A percentile compares a stretch with the other conserved stretches of the same genome.
Evolutionary conservation across 306 rosid genomes (phyloP).

Genomic region (Rosa rugosa): DNA sequence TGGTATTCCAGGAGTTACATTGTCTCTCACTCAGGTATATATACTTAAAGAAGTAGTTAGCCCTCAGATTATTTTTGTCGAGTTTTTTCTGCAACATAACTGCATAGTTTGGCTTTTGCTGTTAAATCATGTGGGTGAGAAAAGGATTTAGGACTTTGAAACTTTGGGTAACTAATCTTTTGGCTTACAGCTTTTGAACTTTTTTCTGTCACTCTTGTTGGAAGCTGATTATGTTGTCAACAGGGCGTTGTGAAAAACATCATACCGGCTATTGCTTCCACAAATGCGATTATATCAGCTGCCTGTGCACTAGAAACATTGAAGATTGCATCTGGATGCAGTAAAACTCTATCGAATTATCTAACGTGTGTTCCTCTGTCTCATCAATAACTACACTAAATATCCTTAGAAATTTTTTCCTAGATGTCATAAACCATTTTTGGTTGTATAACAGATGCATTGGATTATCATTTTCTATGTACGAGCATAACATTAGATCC

Average conservation of each 20-base stretch:
- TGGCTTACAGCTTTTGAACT: slow-evolving; percentile 27
- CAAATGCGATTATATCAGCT: slow-evolving; percentile 97
- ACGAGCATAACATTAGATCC: not conserved
- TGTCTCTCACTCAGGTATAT: slow-evolving; percentile 84
- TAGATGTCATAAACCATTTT: not conserved
- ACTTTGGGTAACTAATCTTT: not conserved
- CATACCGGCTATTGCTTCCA: slow-evolving; percentile 95
- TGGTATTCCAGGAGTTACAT: slow-evolving; percentile 96
- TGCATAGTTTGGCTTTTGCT: not conserved
- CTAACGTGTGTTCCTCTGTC: slow-evolving; percentile 52
- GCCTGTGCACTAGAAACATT: slow-evolving; percentile 91
- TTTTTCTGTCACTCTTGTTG: slow-evolving; percentile 7
- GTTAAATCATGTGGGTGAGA: not conserved
- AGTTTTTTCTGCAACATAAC: not conserved
- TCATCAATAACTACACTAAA: not conserved
- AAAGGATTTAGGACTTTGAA: not conserved
- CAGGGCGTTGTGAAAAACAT: slow-evolving; percentile 99
- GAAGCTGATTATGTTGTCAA: slow-evolving; percentile 26
- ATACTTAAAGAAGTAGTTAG: slow-evolving; percentile 7
- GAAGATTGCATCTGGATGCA: slow-evolving; percentile 90
- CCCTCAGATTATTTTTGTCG: not conserved
- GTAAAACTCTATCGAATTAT: slow-evolving; percentile 92
- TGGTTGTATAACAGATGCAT: not conserved
- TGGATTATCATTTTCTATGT: not conserved
- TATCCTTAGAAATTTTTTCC: slow-evolving; percentile 1